Base-by-base conservation (phyloP, 2,329 filamentous ascomycete genomes). In the Colletotrichum sp. region DNA sequence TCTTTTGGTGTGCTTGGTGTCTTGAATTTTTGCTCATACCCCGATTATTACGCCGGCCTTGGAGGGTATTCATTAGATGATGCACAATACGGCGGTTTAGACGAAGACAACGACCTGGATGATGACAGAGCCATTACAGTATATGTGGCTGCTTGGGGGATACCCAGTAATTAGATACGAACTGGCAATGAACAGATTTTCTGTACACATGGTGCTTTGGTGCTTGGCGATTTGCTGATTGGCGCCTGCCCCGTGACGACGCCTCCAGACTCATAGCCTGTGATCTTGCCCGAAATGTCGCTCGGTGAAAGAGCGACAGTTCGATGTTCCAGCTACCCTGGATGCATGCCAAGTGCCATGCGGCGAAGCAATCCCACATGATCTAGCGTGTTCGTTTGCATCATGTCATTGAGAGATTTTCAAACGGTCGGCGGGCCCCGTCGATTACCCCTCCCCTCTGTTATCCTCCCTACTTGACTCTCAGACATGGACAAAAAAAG, bases 91-190 rank as follows among this genome's bases (percentile, higher is more conserved):
- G 72, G 72, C 44, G 71, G 71, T 76, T 74, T 74, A 75, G 66
- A 75, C 72, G 72, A 75, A 75, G 74, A 75, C 68, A 71, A 76
- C 66, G 74, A 76, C 74, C 66, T 75, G 71, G 74, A 76, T 71
- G 74, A 76, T 75, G 72, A 74, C 55, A 76, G 61, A 76, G 63
- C 65, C 72, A 73, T 68, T 60, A 59, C 61, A 65, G 65, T 61
- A 48, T 27, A 70, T 70, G 68, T 63, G 55, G 68, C 69, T 72
- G 44, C 55, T 67, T 44, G 66, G 34, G 74, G 74, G 63, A 64
- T 74, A 36, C 48, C 60, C 60, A 70, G 71, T 76, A 76, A 74
- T 76, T 76, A 76, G 65, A 74, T 74, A 61, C 64, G 72, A 76
- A 74, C 55, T 61, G 39, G 28, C 66, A 66, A 71, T 27, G 68